phyloP scores from a whole-genome alignment of 208 protist genomes.

The Leishmania tropica region DNA sequence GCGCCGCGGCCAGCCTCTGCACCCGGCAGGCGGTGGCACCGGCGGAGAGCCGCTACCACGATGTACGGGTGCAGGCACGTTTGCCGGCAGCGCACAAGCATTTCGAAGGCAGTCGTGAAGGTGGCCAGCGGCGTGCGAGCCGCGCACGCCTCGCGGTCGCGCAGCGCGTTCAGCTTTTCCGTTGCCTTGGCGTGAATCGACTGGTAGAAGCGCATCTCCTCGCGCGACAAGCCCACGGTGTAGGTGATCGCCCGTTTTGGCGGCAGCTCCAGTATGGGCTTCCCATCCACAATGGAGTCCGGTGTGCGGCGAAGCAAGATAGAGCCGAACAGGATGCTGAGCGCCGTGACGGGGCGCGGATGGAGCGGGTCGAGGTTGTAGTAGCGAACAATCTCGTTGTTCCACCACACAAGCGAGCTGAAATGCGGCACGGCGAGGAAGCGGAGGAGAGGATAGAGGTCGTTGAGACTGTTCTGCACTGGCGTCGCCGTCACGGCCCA shows the following conservation, averaged over 20 bases:
- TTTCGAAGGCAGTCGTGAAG: conserved; percentile 81
- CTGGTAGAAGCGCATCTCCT: conserved; percentile 56
- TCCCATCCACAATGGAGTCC: conserved; percentile 45
- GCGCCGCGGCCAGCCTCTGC: not conserved
- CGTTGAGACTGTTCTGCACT: conserved; percentile 71
- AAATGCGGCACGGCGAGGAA: conserved; percentile 79
- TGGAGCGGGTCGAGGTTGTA: conserved; percentile 47
- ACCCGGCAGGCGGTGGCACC: conserved; percentile 19
- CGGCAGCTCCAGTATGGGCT: conserved; percentile 52
- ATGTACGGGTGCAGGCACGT: conserved; percentile 85
- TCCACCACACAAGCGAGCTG: conserved; percentile 65
- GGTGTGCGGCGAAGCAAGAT: conserved; percentile 71
- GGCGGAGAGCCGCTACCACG: conserved; percentile 63
- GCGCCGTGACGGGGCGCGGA: conserved; percentile 51
- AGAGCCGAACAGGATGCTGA: conserved; percentile 53
- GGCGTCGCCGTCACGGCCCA: conserved; percentile 76
- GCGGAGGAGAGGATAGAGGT: conserved; percentile 65
- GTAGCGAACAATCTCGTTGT: conserved; percentile 59
- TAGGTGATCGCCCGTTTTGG: conserved; percentile 36
- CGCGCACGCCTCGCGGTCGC: conserved; percentile 12
- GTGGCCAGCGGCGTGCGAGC: conserved; percentile 26
- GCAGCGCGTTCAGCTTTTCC: conserved; percentile 44
- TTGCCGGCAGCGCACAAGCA: conserved; percentile 87
- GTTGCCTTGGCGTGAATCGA: conserved; percentile 51
- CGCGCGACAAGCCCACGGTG: conserved; percentile 37